These are phyloP conservation scores for Botrytis paeoniae DNA, from an alignment of 2,329 filamentous ascomycete genomes.

Conservation along the genomic window DNA sequence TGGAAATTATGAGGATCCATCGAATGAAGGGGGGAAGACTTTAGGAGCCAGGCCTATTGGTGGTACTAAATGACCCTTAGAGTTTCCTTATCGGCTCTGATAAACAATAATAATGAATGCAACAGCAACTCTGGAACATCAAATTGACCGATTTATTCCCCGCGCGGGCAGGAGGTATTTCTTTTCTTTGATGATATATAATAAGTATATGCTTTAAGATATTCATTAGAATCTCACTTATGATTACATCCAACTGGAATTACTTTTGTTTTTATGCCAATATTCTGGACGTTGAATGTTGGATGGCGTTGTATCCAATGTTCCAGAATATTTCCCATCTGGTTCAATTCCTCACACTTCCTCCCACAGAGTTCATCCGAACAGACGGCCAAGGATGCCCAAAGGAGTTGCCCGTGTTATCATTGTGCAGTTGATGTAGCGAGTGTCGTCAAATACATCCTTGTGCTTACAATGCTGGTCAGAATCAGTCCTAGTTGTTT, in stretches of 20 bases:
- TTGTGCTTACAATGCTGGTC: conserved; percentile 5
- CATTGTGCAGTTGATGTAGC: background rate
- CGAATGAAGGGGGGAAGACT: background rate
- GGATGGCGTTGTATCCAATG: background rate
- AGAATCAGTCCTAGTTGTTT: background rate
- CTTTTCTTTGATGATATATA: background rate
- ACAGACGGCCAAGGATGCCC: background rate
- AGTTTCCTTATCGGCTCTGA: conserved; percentile 4
- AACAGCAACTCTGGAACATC: background rate
- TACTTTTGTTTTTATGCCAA: conserved; percentile 4
- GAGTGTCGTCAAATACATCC: background rate
- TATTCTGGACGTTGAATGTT: background rate
- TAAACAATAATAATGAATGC: background rate
- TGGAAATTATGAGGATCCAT: conserved; percentile 13
- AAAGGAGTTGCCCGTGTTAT: conserved; percentile 12
- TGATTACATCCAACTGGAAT: background rate
- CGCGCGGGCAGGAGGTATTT: background rate
- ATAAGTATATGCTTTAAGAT: background rate
- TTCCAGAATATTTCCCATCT: conserved; percentile 5
- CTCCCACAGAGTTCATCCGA: background rate
- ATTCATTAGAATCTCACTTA: background rate
- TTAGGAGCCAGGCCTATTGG: background rate
- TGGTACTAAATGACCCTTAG: background rate
- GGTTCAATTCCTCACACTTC: background rate
- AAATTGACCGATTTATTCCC: conserved; percentile 6